Percentiles rank a stretch among this genome's conserved stretches.
These are phyloP conservation scores for Zygnema circumcarinatum DNA, from an alignment of 139 green algal genomes.

Conservation along the genomic window DNA sequence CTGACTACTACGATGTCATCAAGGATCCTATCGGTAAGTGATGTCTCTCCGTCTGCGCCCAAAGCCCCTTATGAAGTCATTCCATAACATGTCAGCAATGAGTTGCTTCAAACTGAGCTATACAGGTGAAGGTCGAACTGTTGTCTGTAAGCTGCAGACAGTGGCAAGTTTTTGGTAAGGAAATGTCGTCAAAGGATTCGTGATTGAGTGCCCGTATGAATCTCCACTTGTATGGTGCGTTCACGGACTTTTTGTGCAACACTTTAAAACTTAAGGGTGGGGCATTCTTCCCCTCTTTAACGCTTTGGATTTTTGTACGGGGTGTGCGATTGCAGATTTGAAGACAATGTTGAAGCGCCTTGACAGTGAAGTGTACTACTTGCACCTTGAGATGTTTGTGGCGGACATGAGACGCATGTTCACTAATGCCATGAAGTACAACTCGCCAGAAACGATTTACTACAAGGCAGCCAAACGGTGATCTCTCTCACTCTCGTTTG, in stretches of 20 bases:
- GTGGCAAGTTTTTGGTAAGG: not conserved
- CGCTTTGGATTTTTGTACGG: no score
- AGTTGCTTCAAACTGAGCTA: not conserved
- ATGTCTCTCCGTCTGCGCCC: not conserved
- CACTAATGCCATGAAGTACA: conserved; percentile 86
- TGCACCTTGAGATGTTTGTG: conserved; percentile 91
- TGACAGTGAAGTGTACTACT: conserved; percentile 76
- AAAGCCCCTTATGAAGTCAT: not conserved
- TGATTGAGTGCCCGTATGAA: not conserved
- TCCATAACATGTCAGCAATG: not conserved
- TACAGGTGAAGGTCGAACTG: not conserved
- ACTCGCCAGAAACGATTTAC: conserved; percentile 84
- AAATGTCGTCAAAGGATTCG: not conserved
- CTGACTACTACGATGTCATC: conserved; percentile 91
- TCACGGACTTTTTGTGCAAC: no score
- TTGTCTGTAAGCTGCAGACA: not conserved
- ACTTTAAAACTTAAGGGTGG: no score
- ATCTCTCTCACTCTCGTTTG: no score
- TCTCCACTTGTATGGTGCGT: no score
- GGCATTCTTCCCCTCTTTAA: not conserved
- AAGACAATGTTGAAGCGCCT: conserved; percentile 67
- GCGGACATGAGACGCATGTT: conserved; percentile 90
- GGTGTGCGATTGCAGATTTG: conserved; percentile 51
- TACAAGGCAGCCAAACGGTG: conserved; percentile 72
- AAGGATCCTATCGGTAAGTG: conserved; percentile 77